Conservation (phyloP, 164 flowering plant genomes). For the Chloranthus sessilifolius region DNA sequence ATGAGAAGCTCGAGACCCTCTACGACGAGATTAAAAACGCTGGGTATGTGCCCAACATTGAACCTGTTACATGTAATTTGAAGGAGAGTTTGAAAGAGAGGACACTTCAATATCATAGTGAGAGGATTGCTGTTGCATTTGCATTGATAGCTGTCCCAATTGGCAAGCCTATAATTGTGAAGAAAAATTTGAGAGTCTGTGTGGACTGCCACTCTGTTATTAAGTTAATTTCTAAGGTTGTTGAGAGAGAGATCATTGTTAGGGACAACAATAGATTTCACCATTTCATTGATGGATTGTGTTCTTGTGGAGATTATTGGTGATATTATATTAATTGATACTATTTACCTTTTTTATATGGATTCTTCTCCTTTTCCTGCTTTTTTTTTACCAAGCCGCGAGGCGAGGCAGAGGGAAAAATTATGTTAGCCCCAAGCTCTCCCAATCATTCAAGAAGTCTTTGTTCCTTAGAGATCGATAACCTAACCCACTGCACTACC, state of each 20-base stretch:
- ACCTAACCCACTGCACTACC: too few relatives aligned
- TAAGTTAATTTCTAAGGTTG: constrained; percentile 42
- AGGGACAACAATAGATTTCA: constrained; percentile 48
- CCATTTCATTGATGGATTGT: constrained; percentile 42
- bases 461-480: too few relatives aligned
- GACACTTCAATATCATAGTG: constrained; percentile 43
- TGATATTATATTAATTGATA: too few relatives aligned
- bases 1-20: constrained; percentile 43
- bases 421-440: too few relatives aligned
- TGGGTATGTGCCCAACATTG: constrained; percentile 39
- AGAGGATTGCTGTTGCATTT: constrained; percentile 51
- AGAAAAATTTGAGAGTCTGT: constrained; percentile 45
- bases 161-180: constrained; percentile 52
- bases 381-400: too few relatives aligned
- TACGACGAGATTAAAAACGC: constrained; percentile 30
- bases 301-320: constrained; percentile 54
- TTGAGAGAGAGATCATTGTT: constrained; percentile 37
- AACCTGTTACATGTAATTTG: constrained; percentile 26
- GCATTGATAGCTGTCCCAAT: constrained; percentile 36
- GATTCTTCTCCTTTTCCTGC: too few relatives aligned
- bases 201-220: constrained; percentile 49
- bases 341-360: too few relatives aligned
- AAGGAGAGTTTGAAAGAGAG: constrained; percentile 39
- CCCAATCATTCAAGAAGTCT: too few relatives aligned
- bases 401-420: too few relatives aligned